Conservation (phyloP, 2,329 filamentous ascomycete species). For the Colletotrichum sp. region DNA sequence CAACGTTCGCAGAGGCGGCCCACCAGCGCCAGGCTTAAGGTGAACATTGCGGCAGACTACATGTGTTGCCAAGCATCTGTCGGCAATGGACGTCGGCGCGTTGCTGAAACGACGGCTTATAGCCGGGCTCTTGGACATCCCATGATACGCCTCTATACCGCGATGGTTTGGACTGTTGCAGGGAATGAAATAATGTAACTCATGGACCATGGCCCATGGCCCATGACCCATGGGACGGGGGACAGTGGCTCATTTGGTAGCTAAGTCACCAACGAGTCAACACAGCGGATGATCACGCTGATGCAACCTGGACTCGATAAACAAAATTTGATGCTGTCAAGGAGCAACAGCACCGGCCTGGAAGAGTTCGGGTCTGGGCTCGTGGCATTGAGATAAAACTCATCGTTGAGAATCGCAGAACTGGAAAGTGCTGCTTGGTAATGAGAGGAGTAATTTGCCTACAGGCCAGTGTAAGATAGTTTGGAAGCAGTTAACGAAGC, state of each 20-base stretch:
- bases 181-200: not conserved
- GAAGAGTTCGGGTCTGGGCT: not conserved
- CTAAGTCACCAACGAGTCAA: fast-evolving
- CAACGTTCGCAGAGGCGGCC: not conserved
- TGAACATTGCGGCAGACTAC: not conserved
- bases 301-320: not conserved
- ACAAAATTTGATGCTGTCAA: not conserved
- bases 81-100: not conserved
- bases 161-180: not conserved
- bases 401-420: not conserved
- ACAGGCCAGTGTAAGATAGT: not conserved
- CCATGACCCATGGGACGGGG: not conserved
- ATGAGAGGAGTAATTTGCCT: not conserved
- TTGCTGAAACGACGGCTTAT: not conserved
- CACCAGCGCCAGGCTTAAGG: not conserved
- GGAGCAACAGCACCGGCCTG: not conserved
- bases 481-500: not conserved
- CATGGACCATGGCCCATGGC: not conserved
- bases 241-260: not conserved
- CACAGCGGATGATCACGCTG: not conserved
- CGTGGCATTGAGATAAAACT: not conserved
- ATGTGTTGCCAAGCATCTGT: not conserved
- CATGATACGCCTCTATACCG: not conserved
- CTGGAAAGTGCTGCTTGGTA: not conserved
- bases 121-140: not conserved